Evolutionary conservation across 495 filamentous ascomycete species (phyloP), one percentile per base, ranked within the genome.

Genomic region (Tuber melanosporum): DNA sequence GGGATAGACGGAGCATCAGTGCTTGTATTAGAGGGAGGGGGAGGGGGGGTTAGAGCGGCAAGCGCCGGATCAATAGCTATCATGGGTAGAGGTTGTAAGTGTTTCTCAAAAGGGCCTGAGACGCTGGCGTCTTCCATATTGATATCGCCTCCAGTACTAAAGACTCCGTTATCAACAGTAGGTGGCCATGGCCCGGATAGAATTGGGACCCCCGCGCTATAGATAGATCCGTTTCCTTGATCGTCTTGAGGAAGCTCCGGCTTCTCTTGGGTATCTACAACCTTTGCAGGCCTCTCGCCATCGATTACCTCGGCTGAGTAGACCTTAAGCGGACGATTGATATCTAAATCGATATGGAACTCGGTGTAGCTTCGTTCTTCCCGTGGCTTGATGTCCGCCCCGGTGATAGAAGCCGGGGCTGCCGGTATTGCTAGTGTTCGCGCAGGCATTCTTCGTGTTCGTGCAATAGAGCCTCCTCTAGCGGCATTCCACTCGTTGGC

Each of bases 291-390:
- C 75, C 77, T 83, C 44, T 75, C 76, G 32, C 82, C 92, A 83
- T 98, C 96, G 22, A 98, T 92, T 72, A 97, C 92, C 76, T 94
- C 89, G 14, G 94, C 89, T 52, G 88, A 89, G 83, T 95, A 95
- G 3, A 97, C 87, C 57, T 90, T 89, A 72, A 98, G 90, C 26
- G 87, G 88, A 43, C 87, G 88, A 71, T 95, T 93, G 76, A 97
- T 92, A 84, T 98, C 94, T 47, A 99, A 88, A 80, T 97, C 92
- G 19, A 92, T 94, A 84, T 99, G 95, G 74, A 97, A 98, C 84
- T 98, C 96, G 81, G 96, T 93, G 92, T 94, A 99, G 20, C 93
- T 92, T 74, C 94, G 91, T 85, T 99, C 95, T 84, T 99, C 95
- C 75, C 95, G 88, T 4, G 95, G 95, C 83, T 99, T 98, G 85